Evolutionary conservation across 345 rosid species (phyloP), one percentile per base, ranked within the genome.

Genomic region (Isatis tinctoria): DNA sequence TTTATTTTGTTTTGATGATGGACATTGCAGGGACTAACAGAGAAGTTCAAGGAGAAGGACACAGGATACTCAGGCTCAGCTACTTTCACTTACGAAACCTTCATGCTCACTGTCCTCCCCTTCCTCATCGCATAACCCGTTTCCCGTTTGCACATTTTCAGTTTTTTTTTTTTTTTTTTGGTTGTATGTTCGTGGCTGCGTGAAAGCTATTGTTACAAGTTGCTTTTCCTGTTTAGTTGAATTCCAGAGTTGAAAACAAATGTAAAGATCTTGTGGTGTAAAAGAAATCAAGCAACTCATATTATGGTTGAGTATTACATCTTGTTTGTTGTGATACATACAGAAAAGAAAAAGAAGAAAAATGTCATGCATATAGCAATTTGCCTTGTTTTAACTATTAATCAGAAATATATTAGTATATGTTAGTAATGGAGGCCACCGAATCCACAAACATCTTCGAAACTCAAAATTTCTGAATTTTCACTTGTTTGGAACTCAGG

Each of bases 31-130:
- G 97, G 98, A 45, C 78, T 94, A 26, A 90, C 98, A 0, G 96
- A 91, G 83, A 94, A 90, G 75, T 94, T 94, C 83, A 89, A 85
- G 81, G 98, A 90, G 83, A 89, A 77, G 81, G 98, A 91, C 79
- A 51, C 73, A 4, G 5, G 73, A 1, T 89, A 81, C 83, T 77
- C 92, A 0, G 96, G 98, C n/a, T 80, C 91, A 2, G 97, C 91
- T 17, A 82, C 91, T 30, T 93, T 93, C 82, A 78, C 83, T 5
- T 93, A 93, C 5, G 98, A 93, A 64, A 67, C 70, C 2, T 93
- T 93, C 85, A 89, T 93, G 98, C 82, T 93, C 44, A 83, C 94
- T 28, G 93, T 94, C 58, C 82, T 94, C 64, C 97, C 98, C 0
- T 94, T 94, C 85, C 87, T 94, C 71, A 80, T 91, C 63, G 96